A percentile compares a stretch with the other conserved stretches of the same genome.
phyloP scores from a whole-genome alignment of 345 rosid species.

The Toxicodendron radicans region DNA sequence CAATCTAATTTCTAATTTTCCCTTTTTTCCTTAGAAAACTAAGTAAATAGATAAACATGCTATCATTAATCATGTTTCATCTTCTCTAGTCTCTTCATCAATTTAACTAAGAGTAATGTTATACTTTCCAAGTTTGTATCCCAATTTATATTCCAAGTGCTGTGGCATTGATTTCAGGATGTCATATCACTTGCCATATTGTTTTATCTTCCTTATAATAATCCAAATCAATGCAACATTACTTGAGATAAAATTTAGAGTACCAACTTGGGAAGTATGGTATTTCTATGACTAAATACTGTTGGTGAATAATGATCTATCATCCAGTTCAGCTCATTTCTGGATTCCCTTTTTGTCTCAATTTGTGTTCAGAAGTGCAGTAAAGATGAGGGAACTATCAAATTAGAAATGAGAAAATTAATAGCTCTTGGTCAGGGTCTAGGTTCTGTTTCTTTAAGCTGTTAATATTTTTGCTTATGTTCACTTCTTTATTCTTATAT shows the following conservation, averaged over 20 bases:
- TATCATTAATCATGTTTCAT: background rate
- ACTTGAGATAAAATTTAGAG: too few species aligned
- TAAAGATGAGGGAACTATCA: background rate
- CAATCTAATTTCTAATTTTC: background rate
- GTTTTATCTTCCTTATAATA: too few species aligned
- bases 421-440: background rate
- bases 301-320: background rate
- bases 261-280: too few species aligned
- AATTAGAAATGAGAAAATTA: background rate
- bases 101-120: background rate
- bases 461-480: slow-evolving; percentile 1
- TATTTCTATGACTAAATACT: background rate
- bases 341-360: background rate
- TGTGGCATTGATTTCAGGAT: too few species aligned
- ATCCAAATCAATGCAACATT: too few species aligned
- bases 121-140: too few species aligned
- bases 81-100: background rate
- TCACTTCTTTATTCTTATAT: slow-evolving; percentile 21
- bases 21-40: background rate
- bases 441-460: background rate
- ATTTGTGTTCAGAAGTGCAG: background rate
- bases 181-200: too few species aligned
- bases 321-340: background rate
- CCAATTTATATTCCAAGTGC: too few species aligned
- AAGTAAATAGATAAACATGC: background rate